A percentile compares a stretch with the other conserved stretches of the same genome.
These are phyloP conservation scores for Wickerhamomyces sydowiorum DNA, from an alignment of 805 yeast genomes.

Conservation along the genomic window DNA sequence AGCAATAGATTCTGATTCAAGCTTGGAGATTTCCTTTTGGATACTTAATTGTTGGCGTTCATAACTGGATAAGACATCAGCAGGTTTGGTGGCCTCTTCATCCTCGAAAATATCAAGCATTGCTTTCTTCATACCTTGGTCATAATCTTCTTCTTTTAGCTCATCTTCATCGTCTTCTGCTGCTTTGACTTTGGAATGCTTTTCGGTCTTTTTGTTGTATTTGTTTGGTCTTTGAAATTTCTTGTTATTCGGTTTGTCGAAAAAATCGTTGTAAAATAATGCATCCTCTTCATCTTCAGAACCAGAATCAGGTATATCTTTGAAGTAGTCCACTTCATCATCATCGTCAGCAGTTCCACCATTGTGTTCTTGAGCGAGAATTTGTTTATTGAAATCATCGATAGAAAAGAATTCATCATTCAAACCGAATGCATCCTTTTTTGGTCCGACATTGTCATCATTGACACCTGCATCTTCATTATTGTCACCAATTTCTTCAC, in stretches of 20 bases:
- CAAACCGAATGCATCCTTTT: constrained; percentile 55
- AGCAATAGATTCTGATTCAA: constrained; percentile 85
- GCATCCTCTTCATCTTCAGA: constrained; percentile 49
- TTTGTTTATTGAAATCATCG: constrained; percentile 75
- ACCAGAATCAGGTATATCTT: constrained; percentile 45
- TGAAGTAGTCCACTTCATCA: constrained; percentile 48
- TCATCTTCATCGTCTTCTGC: constrained; percentile 34
- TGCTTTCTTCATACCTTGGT: constrained; percentile 49
- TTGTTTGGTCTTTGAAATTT: constrained; percentile 1
- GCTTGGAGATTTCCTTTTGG: constrained; percentile 66
- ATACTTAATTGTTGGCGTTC: constrained; percentile 78
- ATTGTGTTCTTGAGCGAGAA: constrained; percentile 51
- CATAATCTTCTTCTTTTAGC: constrained; percentile 53
- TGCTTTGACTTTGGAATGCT: constrained; percentile 5
- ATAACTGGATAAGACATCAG: constrained; percentile 56
- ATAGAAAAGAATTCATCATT: constrained; percentile 83
- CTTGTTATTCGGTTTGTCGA: constrained; percentile 31
- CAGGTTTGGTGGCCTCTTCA: constrained; percentile 18
- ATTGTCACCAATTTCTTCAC: constrained; percentile 12
- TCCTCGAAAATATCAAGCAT: constrained; percentile 56
- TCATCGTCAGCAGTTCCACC: constrained; percentile 37
- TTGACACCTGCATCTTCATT: constrained; percentile 14
- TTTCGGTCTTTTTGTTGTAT: constrained; percentile 1
- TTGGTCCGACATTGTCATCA: constrained; percentile 18
- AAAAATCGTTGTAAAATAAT: constrained; percentile 60